Base-by-base conservation (phyloP, 345 rosid species). In the Populus ilicifolia region DNA sequence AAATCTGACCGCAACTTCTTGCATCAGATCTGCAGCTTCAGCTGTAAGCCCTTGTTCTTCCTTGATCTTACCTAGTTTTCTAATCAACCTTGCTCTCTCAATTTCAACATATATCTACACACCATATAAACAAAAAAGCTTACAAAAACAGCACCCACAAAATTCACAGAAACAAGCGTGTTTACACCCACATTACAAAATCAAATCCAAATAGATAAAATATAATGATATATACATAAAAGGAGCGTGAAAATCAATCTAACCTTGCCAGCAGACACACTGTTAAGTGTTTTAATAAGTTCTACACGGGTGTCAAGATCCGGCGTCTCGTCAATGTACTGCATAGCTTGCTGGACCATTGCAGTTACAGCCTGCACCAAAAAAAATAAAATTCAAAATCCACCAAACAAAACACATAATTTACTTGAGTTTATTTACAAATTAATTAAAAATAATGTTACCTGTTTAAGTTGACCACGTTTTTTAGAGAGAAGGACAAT, bases 341-440 rank as follows among this genome's bases (percentile, higher is more conserved):
- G 88, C 97, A 94, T 96, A 8, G 98, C 98, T 84, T 96, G 98
- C 88, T 94, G 98, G 80, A 96, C 99, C 97, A 96, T 90, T 25
- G 94, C 94, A 80, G 94, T 90, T 66, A 96, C 96, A 76, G 96
- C 99, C 99, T 96, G 80, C 41, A 17, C 20, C 69, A 23, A 69
- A 77, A 36, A 66, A 16, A 69, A 11, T n/a, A 78, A 10, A 50
- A 33, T 71, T 16, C 39, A 39, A 6, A 6, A 66, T 39, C n/a
- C 76, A 56, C 74, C 67, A 78, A 6, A 25, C 8, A 39, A 50
- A 11, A 36, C 2, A 18, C 29, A 7, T 69, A 27, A 39, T 64
- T 54, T 8, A 36, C 13, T 8, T 35, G 61, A 27, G 27, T 59
- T 23, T 59, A 59, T 59, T 23, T 59, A 21, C 11, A 54, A 20